Conservation (phyloP, 257 asterid species). For the Capsicum baccatum region DNA sequence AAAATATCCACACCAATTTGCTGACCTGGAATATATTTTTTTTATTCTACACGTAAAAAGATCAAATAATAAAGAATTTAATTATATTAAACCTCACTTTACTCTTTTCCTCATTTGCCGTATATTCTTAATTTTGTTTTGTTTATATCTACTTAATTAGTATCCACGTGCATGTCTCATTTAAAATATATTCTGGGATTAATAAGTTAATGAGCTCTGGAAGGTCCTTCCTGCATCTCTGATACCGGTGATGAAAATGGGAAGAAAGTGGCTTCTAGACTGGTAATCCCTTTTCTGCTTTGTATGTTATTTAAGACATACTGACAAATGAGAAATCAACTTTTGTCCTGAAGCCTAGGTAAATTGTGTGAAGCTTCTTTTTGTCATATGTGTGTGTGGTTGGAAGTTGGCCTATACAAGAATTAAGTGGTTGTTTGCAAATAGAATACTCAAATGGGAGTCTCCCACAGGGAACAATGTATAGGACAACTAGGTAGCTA, state of each 20-base stretch:
- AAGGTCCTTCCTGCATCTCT: constrained; percentile 81
- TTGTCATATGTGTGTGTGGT: not conserved
- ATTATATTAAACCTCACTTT: too few relatives aligned
- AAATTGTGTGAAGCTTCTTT: not conserved
- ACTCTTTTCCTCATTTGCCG: too few relatives aligned
- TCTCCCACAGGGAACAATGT: not conserved
- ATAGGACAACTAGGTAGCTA: not conserved
- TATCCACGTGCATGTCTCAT: too few relatives aligned
- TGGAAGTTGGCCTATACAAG: not conserved
- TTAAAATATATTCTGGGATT: too few relatives aligned
- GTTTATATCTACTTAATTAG: too few relatives aligned
- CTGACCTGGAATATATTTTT: not conserved
- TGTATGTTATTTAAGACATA: not conserved
- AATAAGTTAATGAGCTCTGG: constrained; percentile 84
- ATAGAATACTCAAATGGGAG: too few relatives aligned
- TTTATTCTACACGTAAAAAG: not conserved
- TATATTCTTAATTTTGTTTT: too few relatives aligned
- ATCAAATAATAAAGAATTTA: not conserved
- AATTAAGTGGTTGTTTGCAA: not conserved
- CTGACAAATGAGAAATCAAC: not conserved
- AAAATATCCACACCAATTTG: not conserved
- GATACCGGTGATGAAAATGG: constrained; percentile 66
- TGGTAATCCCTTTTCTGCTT: constrained; percentile 54
- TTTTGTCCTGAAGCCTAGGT: not conserved
- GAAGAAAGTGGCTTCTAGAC: constrained; percentile 83